These are phyloP conservation scores for Garcileccinum viscosum DNA, from an alignment of 1,284 basidiomycete species.

Conservation along the genomic window DNA sequence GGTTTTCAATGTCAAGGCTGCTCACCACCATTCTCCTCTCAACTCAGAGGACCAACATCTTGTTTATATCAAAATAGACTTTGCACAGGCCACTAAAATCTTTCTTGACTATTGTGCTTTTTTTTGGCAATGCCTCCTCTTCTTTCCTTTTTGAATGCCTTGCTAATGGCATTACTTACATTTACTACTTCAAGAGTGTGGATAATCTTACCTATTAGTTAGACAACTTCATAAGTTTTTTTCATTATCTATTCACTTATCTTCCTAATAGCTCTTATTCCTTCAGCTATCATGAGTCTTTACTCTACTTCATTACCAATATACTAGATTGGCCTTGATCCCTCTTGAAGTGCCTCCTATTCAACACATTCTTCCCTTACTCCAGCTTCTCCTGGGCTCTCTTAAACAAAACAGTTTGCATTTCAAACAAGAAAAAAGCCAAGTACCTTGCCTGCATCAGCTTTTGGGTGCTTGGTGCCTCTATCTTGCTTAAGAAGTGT, in stretches of 20 bases:
- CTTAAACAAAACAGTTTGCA: neutral
- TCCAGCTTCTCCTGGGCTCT: neutral
- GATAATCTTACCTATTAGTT: neutral
- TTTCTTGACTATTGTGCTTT: conserved; percentile 14
- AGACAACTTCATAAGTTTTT: neutral
- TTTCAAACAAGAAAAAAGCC: neutral
- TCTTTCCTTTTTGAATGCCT: neutral
- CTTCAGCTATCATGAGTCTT: neutral
- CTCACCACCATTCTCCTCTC: conserved; percentile 24
- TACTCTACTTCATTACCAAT: neutral
- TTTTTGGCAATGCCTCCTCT: neutral
- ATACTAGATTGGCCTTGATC: neutral
- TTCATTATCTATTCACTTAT: too few relatives aligned
- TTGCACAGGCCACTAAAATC: neutral
- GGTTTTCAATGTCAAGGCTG: conserved; percentile 30
- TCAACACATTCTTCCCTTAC: neutral
- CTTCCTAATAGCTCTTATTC: neutral
- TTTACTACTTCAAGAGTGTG: neutral
- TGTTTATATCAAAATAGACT: conserved; percentile 26
- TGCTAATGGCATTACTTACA: neutral
- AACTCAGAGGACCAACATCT: conserved; percentile 17
- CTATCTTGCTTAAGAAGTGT: too few relatives aligned
- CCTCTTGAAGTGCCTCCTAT: neutral
- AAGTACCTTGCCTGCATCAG: too few relatives aligned
- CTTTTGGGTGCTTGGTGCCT: too few relatives aligned